Evolutionary conservation across 2,329 filamentous ascomycete species (phyloP), one percentile per base, ranked within the genome.

Genomic region (Zarea fungicola): DNA sequence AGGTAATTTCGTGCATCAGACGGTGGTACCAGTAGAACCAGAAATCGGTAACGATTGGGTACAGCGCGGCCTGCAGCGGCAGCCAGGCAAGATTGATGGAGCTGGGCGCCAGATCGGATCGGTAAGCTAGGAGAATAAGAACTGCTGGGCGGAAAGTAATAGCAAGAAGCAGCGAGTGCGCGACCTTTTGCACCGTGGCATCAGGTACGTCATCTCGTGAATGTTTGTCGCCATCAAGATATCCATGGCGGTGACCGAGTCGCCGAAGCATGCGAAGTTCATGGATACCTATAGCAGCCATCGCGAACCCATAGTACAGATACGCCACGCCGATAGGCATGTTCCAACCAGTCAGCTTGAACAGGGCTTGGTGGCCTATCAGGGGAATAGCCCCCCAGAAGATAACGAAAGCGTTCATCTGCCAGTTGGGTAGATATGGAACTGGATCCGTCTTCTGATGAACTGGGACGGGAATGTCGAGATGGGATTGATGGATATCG

Each of bases 1-100:
- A 53, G 22, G 58, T 55, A 11, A 65, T 42, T 37, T 72, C 69
- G 53, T 72, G 69, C 66, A 70, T 70, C 22, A 61, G 37, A 4
- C 68, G 64, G 55, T 71, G 68, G 50, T 71, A 71, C 60, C 64
- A 60, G 56, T 68, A 68, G 56, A 67, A 68, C 63, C 64, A 71
- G 35, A 68, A 68, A 50, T 70, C 68, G 16, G 70, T 60, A 9
- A 69, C 56, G 45, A 71, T 63, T 3, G 62, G 61, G 49, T 67
- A 67, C 4, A 64, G 47, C 6, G 55, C 57, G 19, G 62, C 54
- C 43, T 67, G 60, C 10, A 67, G 14, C 1, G 60, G 57, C 3
- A 65, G 57, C 58, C 57, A 60, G 18, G 47, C 51, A 54, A 63
- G 60, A 34, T 52, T 53, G 5, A 56, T 48, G 49, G 42, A n/a